Evolutionary conservation across 164 flowering plant genomes (phyloP), one percentile per base, ranked within the genome.

Genomic region (Vitis rupestris): DNA sequence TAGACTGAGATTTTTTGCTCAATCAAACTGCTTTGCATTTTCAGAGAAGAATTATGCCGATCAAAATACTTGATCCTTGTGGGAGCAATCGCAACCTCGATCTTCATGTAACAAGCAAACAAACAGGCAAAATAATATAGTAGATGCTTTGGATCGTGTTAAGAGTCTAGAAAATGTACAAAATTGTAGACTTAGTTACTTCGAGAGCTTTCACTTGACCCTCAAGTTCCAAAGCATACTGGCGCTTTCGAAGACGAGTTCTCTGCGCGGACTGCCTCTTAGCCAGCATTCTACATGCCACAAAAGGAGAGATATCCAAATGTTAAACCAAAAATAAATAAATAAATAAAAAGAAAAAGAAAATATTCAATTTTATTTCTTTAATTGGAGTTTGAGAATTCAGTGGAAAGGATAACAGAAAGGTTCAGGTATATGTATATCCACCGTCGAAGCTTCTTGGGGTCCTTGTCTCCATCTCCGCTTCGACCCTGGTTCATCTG

Each of bases 191-290:
- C 31, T 3, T 23, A 2, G 16, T 57, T 61, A 76, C 80, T 52
- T 77, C 67, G 19, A 77, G 68, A 57, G 59, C 29, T 58, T 69
- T 73, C 29, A 63, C 60, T 70, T 69, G 63, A 23, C 69, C 19
- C 63, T 81, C 81, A 0, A 81, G 76, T 11, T 75, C 63, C 27
- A 19, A 2, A 10, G 66, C 63, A 54, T 78, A 55, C 7, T 71
- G 67, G 8, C 72, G 17, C 57, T 74, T 70, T 55, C 59, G 74
- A 44, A 74, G 7, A 8, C 83, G 70, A 47, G 75, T 72, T 14
- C 31, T 81, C 27, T 63, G 70, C 0, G 81, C 70, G 37, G 76
- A 75, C 19, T 70, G 54, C 44, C 81, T 69, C 61, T 75, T 78
- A 29, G 76, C 75, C 37, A 66, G 19, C 58, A 67, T 44, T 29